Evolutionary conservation across 2,329 filamentous ascomycete genomes (phyloP).

Genomic region (Ascochyta viciae-villosae): DNA sequence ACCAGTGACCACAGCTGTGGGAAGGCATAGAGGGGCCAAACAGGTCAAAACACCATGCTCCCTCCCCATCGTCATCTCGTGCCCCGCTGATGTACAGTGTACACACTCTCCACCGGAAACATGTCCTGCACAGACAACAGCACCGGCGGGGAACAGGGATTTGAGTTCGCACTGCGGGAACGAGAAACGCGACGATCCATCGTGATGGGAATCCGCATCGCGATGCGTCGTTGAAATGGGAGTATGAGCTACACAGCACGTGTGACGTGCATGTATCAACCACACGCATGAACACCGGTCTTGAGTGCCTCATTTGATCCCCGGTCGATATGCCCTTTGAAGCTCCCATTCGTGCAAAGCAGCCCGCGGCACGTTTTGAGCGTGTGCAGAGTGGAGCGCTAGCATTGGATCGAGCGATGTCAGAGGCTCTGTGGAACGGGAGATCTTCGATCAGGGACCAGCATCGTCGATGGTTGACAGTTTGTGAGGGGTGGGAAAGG

Average conservation of each 20-base stretch:
- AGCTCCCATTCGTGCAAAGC: background rate
- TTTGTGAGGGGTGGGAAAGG: background rate
- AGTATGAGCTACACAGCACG: background rate
- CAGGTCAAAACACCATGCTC: slow-evolving; percentile 1
- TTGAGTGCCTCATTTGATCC: background rate
- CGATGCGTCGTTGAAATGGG: background rate
- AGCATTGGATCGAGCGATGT: slow-evolving; percentile 10
- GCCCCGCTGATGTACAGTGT: background rate
- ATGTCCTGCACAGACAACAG: background rate
- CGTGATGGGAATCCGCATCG: background rate
- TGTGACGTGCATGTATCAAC: background rate
- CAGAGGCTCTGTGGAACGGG: slow-evolving; percentile 6
- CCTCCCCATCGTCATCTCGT: background rate
- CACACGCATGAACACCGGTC: background rate
- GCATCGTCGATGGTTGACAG: slow-evolving; percentile 11
- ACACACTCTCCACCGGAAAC: background rate
- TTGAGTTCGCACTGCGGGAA: background rate
- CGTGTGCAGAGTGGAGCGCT: background rate
- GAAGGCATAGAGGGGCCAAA: too few relatives aligned
- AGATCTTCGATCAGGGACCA: slow-evolving; percentile 13
- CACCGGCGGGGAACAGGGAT: background rate
- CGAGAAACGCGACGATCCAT: background rate
- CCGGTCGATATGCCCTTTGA: background rate
- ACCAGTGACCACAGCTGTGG: too few relatives aligned
- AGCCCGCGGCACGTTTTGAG: background rate